Conservation (phyloP, 192 early-diverging fungal species). For the Lobosporangium transversale region DNA sequence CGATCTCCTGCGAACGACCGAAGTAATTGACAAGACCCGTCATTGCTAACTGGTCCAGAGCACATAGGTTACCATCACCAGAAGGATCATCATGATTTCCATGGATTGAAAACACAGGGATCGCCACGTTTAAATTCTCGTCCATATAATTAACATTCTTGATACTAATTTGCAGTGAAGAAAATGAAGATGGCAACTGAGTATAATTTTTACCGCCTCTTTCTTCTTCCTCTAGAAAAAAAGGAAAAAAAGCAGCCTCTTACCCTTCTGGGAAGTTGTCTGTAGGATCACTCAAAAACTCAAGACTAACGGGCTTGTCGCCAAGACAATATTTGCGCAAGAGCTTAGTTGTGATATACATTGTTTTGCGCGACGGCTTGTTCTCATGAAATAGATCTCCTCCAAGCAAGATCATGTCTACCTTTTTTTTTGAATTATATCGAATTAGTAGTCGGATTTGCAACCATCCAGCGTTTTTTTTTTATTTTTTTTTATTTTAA, state of each 20-base stretch:
- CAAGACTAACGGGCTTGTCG: slow-evolving; percentile 69
- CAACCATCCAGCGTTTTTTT: too few relatives aligned
- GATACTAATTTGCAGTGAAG: too few relatives aligned
- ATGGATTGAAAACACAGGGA: slow-evolving; percentile 96
- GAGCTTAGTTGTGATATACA: slow-evolving; percentile 76
- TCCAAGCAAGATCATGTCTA: slow-evolving; percentile 92
- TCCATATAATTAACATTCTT: slow-evolving; percentile 87
- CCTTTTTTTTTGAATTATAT: too few relatives aligned
- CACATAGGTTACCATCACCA: slow-evolving; percentile 84
- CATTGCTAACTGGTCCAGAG: slow-evolving; percentile 82
- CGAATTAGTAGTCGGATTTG: too few relatives aligned
- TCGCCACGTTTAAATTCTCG: slow-evolving; percentile 83
- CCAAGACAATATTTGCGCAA: slow-evolving; percentile 77
- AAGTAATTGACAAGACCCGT: slow-evolving; percentile 95
- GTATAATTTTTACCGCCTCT: too few relatives aligned
- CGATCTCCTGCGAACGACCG: slow-evolving; percentile 75
- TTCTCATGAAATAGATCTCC: slow-evolving; percentile 98
- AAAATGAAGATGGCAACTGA: too few relatives aligned
- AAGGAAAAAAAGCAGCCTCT: too few relatives aligned
- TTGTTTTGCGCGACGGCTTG: slow-evolving; percentile 81
- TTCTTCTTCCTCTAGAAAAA: too few relatives aligned
- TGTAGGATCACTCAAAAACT: slow-evolving; percentile 80
- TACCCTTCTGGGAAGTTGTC: slow-evolving; percentile 74
- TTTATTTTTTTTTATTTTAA: too few relatives aligned
- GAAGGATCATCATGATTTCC: slow-evolving; percentile 97